Conservation (phyloP, 1,139 yeast genomes). For the Saccharomyces hybrid region DNA sequence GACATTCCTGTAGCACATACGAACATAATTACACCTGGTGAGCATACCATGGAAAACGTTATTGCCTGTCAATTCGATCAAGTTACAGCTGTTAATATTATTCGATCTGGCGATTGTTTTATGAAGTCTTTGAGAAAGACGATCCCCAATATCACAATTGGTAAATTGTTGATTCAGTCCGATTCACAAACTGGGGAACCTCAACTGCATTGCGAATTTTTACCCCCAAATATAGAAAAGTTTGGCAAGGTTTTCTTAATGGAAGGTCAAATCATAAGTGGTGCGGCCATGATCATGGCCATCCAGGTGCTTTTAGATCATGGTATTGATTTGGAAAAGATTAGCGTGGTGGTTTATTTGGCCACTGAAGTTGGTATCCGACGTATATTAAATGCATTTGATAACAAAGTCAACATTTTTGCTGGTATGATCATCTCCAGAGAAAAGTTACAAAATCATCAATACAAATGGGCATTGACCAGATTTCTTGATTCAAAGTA, state of each 20-base stretch:
- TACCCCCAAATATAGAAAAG: constrained; percentile 38
- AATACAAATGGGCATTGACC: constrained; percentile 45
- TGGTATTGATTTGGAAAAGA: constrained; percentile 54
- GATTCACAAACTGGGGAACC: constrained; percentile 91
- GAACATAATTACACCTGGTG: constrained; percentile 41
- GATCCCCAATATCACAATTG: constrained; percentile 69
- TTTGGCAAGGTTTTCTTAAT: constrained; percentile 53
- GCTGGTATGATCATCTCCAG: constrained; percentile 55
- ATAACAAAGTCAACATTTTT: constrained; percentile 51
- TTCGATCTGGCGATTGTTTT: constrained; percentile 91
- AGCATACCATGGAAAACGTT: constrained; percentile 37
- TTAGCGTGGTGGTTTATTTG: constrained; percentile 61
- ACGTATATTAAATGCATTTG: constrained; percentile 67
- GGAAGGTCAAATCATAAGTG: constrained; percentile 85
- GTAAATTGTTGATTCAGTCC: constrained; percentile 80
- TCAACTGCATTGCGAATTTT: constrained; percentile 67
- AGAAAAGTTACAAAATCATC: constrained; percentile 22
- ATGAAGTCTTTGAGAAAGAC: constrained; percentile 68
- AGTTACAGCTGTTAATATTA: constrained; percentile 66
- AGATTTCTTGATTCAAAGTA: constrained; percentile 73
- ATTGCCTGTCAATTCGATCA: constrained; percentile 36
- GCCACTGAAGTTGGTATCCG: constrained; percentile 81
- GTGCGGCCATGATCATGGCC: constrained; percentile 94
- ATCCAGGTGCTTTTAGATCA: constrained; percentile 81
- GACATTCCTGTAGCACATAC: constrained; percentile 29